Base-by-base conservation (phyloP, 257 asterid species). In the Lithospermum erythrorhizon region DNA sequence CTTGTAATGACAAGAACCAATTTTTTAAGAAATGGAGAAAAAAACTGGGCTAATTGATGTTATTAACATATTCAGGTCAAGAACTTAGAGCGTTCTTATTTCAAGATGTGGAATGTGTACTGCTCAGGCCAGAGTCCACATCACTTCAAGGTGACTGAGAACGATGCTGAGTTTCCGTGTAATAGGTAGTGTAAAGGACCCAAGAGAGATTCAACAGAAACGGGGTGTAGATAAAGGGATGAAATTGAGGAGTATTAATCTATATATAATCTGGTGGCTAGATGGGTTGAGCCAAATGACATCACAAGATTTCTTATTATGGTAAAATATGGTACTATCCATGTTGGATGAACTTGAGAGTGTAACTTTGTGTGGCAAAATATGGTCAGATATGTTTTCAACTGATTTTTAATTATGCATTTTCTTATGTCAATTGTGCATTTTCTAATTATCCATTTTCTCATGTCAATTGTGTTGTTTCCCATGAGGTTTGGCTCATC, bases 41-140 rank as follows among this genome's bases (percentile, higher is more conserved):
- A 3, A 16, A 29, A 29, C 21, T 8, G 23, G 17, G 25, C 30
- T 55, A 1, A 55, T 21, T 53, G 2, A 53, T 53, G 4, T 55
- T 54, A 25, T 21, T 53, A 22, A 18, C 64, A 29, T 23, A 37
- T 62, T 67, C 85, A 91, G 98, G 97, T 91, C 64, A 70, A 82
- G 68, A 93, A 93, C 70, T 74, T 93, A 85, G 99, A 93, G 67
- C 95, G 97, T 20, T 63, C 84, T 6, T 93, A 81, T 81, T 93
- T 89, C 77, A 89, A 78, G 85, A 89, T 84, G 99, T 93, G 99
- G 99, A 89, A 82, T 70, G 62, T 93, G 61, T 47, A 89, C 71
- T 86, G 96, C 82, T 84, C 84, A 0, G 95, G 96, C 29, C 94
- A 81, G 58, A 87, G 76, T 9, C 95, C 97, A n/a, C 91, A 84